Evolutionary conservation across 2,329 filamentous ascomycete genomes (phyloP).

Genomic region (Rosellinia necatrix): DNA sequence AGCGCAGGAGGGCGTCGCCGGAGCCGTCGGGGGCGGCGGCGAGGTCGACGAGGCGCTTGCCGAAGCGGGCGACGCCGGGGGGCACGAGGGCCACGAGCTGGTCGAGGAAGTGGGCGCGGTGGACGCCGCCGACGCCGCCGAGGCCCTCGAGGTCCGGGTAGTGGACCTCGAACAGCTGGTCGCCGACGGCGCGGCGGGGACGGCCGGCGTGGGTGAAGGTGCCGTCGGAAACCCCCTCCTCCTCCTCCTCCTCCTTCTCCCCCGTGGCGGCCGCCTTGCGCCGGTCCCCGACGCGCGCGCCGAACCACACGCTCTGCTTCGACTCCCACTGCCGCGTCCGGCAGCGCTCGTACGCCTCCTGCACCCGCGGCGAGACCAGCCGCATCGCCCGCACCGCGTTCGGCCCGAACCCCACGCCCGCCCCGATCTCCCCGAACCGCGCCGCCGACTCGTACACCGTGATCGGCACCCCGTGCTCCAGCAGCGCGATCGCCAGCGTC

Average conservation of each 20-base stretch:
- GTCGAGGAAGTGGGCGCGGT: slow-evolving; percentile 47
- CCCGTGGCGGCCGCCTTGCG: slow-evolving; percentile 26
- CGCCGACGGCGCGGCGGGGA: slow-evolving; percentile 29
- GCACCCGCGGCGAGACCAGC: slow-evolving; percentile 36
- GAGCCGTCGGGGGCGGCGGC: slow-evolving; percentile 27
- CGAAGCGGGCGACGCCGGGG: slow-evolving; percentile 38
- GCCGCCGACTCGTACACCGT: slow-evolving; percentile 45
- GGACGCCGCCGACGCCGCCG: slow-evolving; percentile 33
- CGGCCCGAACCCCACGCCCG: slow-evolving; percentile 44
- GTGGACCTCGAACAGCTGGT: slow-evolving; percentile 30
- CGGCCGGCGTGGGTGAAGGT: slow-evolving; percentile 27
- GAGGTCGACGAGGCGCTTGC: slow-evolving; percentile 44
- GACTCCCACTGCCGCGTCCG: slow-evolving; percentile 35
- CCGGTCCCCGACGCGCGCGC: slow-evolving; percentile 31
- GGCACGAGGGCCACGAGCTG: slow-evolving; percentile 47
- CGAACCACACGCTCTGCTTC: slow-evolving; percentile 35
- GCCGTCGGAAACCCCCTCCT: no score
- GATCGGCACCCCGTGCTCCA: slow-evolving; percentile 37
- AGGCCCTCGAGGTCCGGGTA: slow-evolving; percentile 24
- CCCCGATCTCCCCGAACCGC: slow-evolving; percentile 44
- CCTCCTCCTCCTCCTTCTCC: no score
- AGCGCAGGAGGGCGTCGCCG: slow-evolving; percentile 37
- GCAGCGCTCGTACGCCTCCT: slow-evolving; percentile 37
- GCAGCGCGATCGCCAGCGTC: slow-evolving; percentile 42
- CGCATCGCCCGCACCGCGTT: slow-evolving; percentile 43